Evolutionary conservation across 176 grass and related monocot genomes (phyloP), one percentile per base, ranked within the genome.

Genomic region (Bolboschoenus planiculmis): DNA sequence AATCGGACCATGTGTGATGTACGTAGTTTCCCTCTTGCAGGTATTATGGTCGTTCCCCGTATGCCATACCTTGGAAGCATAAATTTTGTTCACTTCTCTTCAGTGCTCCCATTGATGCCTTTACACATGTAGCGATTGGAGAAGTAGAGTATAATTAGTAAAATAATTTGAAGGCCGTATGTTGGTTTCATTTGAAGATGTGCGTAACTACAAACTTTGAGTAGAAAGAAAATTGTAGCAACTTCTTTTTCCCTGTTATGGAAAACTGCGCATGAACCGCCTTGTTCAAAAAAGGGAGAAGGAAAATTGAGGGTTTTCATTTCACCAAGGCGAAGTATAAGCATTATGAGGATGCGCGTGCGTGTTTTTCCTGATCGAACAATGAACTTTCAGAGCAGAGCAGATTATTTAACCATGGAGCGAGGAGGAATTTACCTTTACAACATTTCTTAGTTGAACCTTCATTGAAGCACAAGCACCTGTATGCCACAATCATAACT

Each of bases 381-480:
- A 35, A 64, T 64, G 10, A 64, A 35, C 61, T 2, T 64, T 64
- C 30, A 18, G 14, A 35, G 8, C 23, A 36, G 13, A 16, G 48
- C 3, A 14, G 2, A 31, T 67, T 74, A 29, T 16, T 30, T 0
- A 75, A 6, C 26, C 11, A 51, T 31, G 11, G 6, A 51, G 43
- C 24, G 15, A 13, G 23, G n/a, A 20, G 26, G 11, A 15, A 75
- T 48, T 30, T 31, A 31, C 24, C 10, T 72, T 24, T 26, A 44
- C 39, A n/a, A 51, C 44, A 50, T 76, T 76, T 50, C 13, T 34
- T 15, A 4, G 46, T 53, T 80, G 53, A 80, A 60, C 9, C 34
- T 60, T 60, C 50, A 82, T 30, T 78, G 31, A 82, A 82, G 60
- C 80, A n/a, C 39, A 43, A 47, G 36, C 70, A 48, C 70, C 70